Evolutionary conservation across 108 stramenopile species (phyloP), one percentile per base, ranked within the genome.

Genomic region (Pseudonitzschia pungens): DNA sequence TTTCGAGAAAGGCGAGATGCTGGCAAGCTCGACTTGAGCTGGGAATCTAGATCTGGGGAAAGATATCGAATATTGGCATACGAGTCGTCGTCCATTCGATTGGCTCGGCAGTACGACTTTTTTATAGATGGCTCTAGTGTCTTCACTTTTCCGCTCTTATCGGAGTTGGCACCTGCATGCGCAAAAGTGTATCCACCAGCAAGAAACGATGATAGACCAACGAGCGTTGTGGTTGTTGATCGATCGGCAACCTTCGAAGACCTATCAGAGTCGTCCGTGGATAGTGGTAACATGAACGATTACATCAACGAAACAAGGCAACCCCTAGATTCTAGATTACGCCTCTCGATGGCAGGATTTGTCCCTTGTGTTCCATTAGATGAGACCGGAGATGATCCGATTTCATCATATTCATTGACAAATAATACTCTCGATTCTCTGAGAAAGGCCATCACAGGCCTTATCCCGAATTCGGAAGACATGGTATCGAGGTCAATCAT

Each of bases 101-200:
- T 41, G 10, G 72, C 65, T 57, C 77, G 77, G 22, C 88, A 90
- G 68, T 91, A 91, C 72, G 87, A 94, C 60, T 70, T 94, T 33
- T 74, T 76, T 21, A 73, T 94, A 5, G 83, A 94, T 56, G 92
- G 86, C 0, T 32, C 79, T 43, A 81, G 81, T 63, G 84, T 80
- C 67, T 86, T 81, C 58, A 51, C 57, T 33, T 74, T 90, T 75
- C 86, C 88, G 8, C 87, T 73, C 26, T 40, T 87, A 42, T 83
- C 69, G 44, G 86, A 90, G 55, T 48, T 92, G 21, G 84, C 73
- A 36, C 55, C 57, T 10, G 10, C 4, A 26, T 9, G 20, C 31
- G 5, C 11, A 64, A 64, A n/a, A 77, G 33, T n/a, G 24, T 6
- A 63, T 41, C 41, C 42, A 22, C 20, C 71, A 63, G 16, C 56